Base-by-base conservation (phyloP, 805 yeast genomes). In the Wickerhamomyces alni region DNA sequence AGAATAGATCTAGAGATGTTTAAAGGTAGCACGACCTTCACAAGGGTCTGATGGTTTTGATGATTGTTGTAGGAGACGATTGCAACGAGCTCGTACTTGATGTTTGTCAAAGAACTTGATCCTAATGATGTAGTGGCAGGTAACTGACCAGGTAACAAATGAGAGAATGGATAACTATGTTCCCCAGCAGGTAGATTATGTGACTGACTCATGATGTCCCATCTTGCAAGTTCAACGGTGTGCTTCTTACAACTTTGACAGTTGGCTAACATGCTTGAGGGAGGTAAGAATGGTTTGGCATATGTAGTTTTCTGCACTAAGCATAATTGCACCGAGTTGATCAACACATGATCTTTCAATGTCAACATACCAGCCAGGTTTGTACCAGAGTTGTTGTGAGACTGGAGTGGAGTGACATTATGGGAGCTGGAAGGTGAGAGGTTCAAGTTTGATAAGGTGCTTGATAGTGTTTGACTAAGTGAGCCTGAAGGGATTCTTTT, bases 91-190 rank as follows among this genome's bases (percentile, higher is more conserved):
- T 82, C 86, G 64, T 93, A 93, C 50, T 74, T 74, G 36, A 93
- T 75, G 13, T 72, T 65, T 0, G 81, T 66, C 17, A 63, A 54
- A 2, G 72, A 60, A 37, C 65, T 66, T 0, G 75, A 54, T 5
- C 95, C 88, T 15, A 85, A 57, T 8, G 63, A 52, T 26, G 80
- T 60, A 1, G 95, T 75, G 1, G 95, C 87, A 1, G 98, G 96
- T 24, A 88, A 60, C 18, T 83, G 69, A 0, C 99, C 99, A 0
- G 96, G 95, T 8, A 93, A 58, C 30, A 93, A 65, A 58, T 87
- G 88, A 17, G 95, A 82, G 57, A 93, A 91, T 2, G 99, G 99
- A 58, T 86, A 93, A 1, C 85, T 87, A 53, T 93, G 96, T 15
- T 72, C 67, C 1, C 91, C 93, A 5, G 66, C 61, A 8, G 80